These are phyloP conservation scores for Aspergillus pseudoglaucus DNA, from an alignment of 2,329 filamentous ascomycete species.

Conservation along the genomic window DNA sequence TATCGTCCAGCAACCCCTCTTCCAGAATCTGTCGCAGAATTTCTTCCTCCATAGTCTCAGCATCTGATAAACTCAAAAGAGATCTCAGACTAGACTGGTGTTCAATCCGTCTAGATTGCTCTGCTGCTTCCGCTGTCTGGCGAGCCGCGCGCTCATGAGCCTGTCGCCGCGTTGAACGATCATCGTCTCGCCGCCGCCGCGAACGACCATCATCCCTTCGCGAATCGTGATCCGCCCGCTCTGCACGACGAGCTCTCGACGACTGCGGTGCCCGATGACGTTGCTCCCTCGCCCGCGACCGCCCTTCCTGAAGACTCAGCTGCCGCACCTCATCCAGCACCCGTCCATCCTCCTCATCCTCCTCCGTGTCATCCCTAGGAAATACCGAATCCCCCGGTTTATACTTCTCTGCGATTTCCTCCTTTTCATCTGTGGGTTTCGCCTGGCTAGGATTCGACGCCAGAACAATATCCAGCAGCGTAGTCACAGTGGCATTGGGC, in stretches of 20 bases:
- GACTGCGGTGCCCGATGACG: slow-evolving; percentile 18
- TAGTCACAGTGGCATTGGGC: slow-evolving; percentile 85
- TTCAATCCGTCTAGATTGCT: slow-evolving; percentile 59
- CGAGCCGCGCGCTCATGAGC: slow-evolving; percentile 15
- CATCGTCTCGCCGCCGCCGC: slow-evolving; percentile 31
- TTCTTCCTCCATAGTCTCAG: slow-evolving; percentile 74
- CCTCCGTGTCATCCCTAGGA: slow-evolving; percentile 45
- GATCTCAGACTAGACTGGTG: slow-evolving; percentile 86
- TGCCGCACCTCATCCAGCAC: slow-evolving; percentile 66
- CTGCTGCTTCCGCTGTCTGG: slow-evolving; percentile 17
- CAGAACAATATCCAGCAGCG: slow-evolving; percentile 81
- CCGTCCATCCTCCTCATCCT: slow-evolving; percentile 59
- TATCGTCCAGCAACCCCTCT: slow-evolving; percentile 77
- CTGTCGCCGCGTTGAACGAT: slow-evolving; percentile 23
- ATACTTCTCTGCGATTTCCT: slow-evolving; percentile 69
- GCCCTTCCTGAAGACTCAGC: slow-evolving; percentile 57
- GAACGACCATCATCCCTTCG: slow-evolving; percentile 34
- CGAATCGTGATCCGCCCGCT: slow-evolving; percentile 34
- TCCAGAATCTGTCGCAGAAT: slow-evolving; percentile 84
- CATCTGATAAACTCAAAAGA: slow-evolving; percentile 70
- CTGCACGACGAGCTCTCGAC: slow-evolving; percentile 20
- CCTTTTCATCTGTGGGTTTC: slow-evolving; percentile 65
- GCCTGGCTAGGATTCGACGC: slow-evolving; percentile 69
- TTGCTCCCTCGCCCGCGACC: slow-evolving; percentile 20
- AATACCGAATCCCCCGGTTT: slow-evolving; percentile 75